Base-by-base conservation (phyloP, 2,329 filamentous ascomycete genomes). In the Neofusicoccum ribis region DNA sequence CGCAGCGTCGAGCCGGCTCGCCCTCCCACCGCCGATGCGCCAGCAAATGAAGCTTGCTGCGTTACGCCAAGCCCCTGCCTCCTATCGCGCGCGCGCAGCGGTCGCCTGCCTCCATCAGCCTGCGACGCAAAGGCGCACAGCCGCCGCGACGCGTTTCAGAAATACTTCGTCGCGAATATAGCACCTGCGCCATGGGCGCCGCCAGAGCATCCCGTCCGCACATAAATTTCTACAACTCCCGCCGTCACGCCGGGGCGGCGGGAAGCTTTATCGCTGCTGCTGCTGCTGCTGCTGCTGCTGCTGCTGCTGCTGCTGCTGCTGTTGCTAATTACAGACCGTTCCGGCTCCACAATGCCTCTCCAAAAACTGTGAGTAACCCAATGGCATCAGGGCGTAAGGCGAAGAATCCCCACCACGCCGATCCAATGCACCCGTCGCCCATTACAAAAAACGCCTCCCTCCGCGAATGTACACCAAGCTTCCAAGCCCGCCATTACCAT, bases 301-400 rank as follows among this genome's bases (percentile, higher is more conserved):
- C n/a, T n/a, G n/a, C n/a, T n/a, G n/a, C n/a, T n/a, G n/a, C n/a
- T n/a, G 31, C 31, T 11, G 37, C 37, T 41, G 52, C 37, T 56
- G 51, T 44, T 58, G 56, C 56, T 60, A 60, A 60, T 60, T 60
- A 60, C 56, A 60, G 52, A 44, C 52, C 39, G 17, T 56, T 56
- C 52, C 37, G 39, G 52, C 56, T 60, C 56, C 56, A 47, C 56
- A 37, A 60, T 60, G 56, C 56, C 56, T 60, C 56, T 37, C 39
- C 56, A 44, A 47, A 60, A 46, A 43, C 56, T 7, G n/a, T 20
- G 27, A 60, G 43, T 47, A 60, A 60, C 41, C 56, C 56, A 60
- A 60, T 60, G 43, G 56, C 56, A 47, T 60, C 56, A 36, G 27
- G 17, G 54, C 54, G 54, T 37, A 46, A 36, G 39, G 54, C 39